Base-by-base conservation (phyloP, 495 filamentous ascomycete genomes). In the Penicillium lividum region DNA sequence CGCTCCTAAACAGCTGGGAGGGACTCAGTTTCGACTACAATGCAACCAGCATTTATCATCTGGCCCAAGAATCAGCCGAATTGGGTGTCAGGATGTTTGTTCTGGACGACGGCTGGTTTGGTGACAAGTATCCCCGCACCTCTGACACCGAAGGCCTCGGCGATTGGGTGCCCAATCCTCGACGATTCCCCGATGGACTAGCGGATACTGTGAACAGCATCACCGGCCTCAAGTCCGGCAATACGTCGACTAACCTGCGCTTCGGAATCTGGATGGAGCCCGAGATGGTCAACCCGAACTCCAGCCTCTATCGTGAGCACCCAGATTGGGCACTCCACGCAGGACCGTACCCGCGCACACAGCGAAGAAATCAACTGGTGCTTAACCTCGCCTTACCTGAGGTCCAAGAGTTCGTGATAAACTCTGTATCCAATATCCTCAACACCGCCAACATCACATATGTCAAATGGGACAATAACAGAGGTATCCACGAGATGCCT, bases 391-490 rank as follows among this genome's bases (percentile, higher is more conserved):
- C 73, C 0, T 69, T 82, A 0, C 69, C 73, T 0, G 80, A 83
- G 49, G 82, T 84, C 0, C 82, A 84, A 47, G 74, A 82, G 3
- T 82, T 76, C 59, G 79, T 85, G 58, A 84, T 85, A 54, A 54
- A 70, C 8, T 63, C 71, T 10, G 66, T 85, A 22, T 71, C 79
- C 15, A 64, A 67, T 33, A 62, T 85, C 10, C 72, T 85, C 27
- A 65, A 73, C 55, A 77, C 72, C 9, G 78, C 78, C 0, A 61
- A 77, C 25, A 83, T 85, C 47, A 45, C 60, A 30, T 85, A 84
- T 53, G 72, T 85, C 53, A 85, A 85, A 54, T 85, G 81, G 82
- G 82, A 85, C 38, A 80, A 83, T 66, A 85, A 85, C 61, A 69
- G 82, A 8, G 79, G 76, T 1, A 80, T 82, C 31, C 75, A 82